Conservation (phyloP, 1,139 yeast species). For the Magnusiomyces sp. region DNA sequence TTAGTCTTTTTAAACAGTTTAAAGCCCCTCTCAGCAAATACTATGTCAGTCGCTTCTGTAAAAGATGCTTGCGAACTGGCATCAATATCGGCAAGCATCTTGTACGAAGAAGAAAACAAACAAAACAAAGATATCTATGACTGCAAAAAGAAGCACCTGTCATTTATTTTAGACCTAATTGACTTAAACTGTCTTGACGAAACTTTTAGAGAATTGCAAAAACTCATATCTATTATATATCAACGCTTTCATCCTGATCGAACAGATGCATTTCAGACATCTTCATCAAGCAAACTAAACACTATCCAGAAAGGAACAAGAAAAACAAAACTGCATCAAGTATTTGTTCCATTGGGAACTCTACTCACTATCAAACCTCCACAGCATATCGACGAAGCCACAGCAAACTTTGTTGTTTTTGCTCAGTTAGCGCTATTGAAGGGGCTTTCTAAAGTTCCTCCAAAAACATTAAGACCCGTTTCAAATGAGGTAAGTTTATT, state of each 20-base stretch:
- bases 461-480: slow-evolving; percentile 13
- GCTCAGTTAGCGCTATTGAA: slow-evolving; percentile 17
- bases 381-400: slow-evolving; percentile 1
- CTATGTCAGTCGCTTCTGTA: slow-evolving; percentile 7
- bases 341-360: not conserved
- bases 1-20: slow-evolving; percentile 10
- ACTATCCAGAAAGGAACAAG: no score
- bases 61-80: slow-evolving; percentile 16
- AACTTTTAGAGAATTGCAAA: slow-evolving; percentile 14
- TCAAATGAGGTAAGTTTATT: slow-evolving; percentile 13
- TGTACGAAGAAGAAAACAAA: slow-evolving; percentile 10
- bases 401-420: slow-evolving; percentile 15
- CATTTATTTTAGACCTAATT: slow-evolving; percentile 17
- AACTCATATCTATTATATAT: not conserved
- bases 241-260: not conserved
- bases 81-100: slow-evolving; percentile 12
- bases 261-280: no score
- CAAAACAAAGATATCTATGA: slow-evolving; percentile 5
- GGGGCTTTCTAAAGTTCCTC: slow-evolving; percentile 14
- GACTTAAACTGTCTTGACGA: slow-evolving; percentile 18
- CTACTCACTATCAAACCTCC: not conserved
- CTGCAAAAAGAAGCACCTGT: slow-evolving; percentile 18
- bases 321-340: no score
- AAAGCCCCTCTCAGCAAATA: not conserved
- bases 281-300: no score